Evolutionary conservation across 1,284 basidiomycete species (phyloP).

Genomic region (Meripilus lineatus): DNA sequence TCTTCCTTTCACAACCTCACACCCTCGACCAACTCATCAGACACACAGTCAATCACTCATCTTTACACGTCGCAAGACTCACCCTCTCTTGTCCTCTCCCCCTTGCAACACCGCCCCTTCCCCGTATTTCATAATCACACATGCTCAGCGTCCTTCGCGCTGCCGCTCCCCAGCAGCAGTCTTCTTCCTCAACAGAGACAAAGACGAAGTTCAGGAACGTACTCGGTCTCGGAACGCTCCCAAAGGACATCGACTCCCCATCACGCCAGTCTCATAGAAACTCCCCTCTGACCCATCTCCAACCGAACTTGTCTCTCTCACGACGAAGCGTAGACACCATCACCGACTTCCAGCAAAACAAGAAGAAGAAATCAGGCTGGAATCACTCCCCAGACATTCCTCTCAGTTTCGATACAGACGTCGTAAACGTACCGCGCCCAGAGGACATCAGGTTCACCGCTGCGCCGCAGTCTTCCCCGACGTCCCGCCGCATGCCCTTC

Average conservation of each 20-base stretch:
- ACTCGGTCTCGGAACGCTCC: slow-evolving; percentile 30
- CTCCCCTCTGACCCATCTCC: slow-evolving; percentile 13
- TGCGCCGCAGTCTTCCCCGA: slow-evolving; percentile 23
- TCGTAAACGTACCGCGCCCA: slow-evolving; percentile 18
- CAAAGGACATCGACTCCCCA: slow-evolving; percentile 14
- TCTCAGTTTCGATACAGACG: slow-evolving; percentile 31
- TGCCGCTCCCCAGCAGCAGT: slow-evolving; percentile 27
- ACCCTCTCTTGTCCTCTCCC: no score
- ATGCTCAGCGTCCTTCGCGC: slow-evolving; percentile 36
- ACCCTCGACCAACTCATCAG: no score
- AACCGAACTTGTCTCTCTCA: slow-evolving; percentile 17
- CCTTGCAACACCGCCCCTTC: no score
- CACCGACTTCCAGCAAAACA: slow-evolving; percentile 18
- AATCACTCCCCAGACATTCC: slow-evolving; percentile 25
- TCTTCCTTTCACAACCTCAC: no score
- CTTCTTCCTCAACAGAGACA: slow-evolving; percentile 23
- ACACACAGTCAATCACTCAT: no score
- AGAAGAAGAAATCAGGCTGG: slow-evolving; percentile 22
- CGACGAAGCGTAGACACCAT: slow-evolving; percentile 31
- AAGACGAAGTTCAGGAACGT: slow-evolving; percentile 39
- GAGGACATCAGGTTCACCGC: slow-evolving; percentile 33
- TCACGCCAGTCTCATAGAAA: slow-evolving; percentile 10
- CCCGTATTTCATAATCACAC: no score
- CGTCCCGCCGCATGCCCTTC: slow-evolving; percentile 24
- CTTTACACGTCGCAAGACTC: no score